Evolutionary conservation across 305 asterid species (phyloP).

Genomic region (Fraxinus xanthoxyloides): DNA sequence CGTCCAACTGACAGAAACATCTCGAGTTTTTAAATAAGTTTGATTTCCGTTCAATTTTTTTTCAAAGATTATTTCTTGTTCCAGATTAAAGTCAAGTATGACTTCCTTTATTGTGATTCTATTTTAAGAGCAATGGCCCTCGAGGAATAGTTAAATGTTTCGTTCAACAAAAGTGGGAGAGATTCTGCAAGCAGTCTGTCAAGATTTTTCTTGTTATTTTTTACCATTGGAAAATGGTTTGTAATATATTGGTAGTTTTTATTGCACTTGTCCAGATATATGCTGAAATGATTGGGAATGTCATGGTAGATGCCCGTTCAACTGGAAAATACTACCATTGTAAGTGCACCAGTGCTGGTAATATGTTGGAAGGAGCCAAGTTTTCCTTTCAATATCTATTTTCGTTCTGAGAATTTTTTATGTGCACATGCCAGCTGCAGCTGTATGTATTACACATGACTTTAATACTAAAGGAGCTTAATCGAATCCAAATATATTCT

Average conservation of each 20-base stretch:
- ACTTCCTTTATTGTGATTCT: background rate
- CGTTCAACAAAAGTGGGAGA: background rate
- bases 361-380: background rate
- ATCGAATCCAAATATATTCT: background rate
- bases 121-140: background rate
- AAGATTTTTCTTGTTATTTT: background rate
- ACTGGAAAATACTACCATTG: conserved; percentile 98
- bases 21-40: background rate
- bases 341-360: conserved; percentile 37
- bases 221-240: background rate
- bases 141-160: background rate
- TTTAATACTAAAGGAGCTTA: background rate
- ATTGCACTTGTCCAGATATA: conserved; percentile 57
- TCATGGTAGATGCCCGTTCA: conserved; percentile 97
- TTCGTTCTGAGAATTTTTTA: background rate
- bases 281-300: conserved; percentile 98
- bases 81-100: background rate
- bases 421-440: background rate
- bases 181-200: background rate
- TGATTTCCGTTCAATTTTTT: background rate
- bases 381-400: conserved; percentile 8
- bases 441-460: background rate
- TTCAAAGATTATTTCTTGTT: background rate
- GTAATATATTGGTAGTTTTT: conserved; percentile 20
- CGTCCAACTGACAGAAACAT: background rate